Conservation (phyloP, 345 rosid genomes). For the Populus euphratica region DNA sequence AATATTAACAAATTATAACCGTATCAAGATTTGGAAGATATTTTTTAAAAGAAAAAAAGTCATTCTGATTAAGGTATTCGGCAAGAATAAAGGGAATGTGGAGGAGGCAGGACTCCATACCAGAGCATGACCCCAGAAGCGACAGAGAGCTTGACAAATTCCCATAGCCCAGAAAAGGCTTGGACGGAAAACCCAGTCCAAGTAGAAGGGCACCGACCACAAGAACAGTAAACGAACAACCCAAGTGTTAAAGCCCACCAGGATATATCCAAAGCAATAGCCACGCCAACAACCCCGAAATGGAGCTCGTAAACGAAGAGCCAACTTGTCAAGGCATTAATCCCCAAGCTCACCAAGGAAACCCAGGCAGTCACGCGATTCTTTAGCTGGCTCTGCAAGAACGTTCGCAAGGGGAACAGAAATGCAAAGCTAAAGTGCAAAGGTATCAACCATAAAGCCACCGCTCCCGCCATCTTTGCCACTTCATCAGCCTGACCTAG, state of each 20-base stretch:
- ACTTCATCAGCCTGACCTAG: conserved; percentile 68
- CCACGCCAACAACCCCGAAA: conserved; percentile 57
- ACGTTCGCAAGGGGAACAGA: conserved; percentile 65
- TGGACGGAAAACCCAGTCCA: conserved; percentile 79
- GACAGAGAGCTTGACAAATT: conserved; percentile 62
- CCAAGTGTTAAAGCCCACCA: conserved; percentile 67
- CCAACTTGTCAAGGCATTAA: conserved; percentile 62
- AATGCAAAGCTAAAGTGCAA: conserved; percentile 73
- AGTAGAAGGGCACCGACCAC: conserved; percentile 66
- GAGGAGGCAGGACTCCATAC: conserved; percentile 21
- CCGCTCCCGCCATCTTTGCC: conserved; percentile 53
- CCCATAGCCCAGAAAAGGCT: conserved; percentile 79
- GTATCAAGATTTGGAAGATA: no score
- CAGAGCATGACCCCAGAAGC: conserved; percentile 86
- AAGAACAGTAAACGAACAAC: conserved; percentile 31
- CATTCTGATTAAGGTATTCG: no score
- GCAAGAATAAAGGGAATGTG: not conserved
- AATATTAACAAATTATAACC: not conserved
- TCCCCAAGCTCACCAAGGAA: conserved; percentile 37
- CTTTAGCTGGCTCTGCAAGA: conserved; percentile 72
- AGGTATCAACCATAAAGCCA: conserved; percentile 54
- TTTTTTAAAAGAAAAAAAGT: no score
- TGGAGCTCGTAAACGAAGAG: conserved; percentile 46
- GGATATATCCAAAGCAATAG: conserved; percentile 51
- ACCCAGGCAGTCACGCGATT: conserved; percentile 55